phyloP scores from a whole-genome alignment of 176 grass and related monocot species.

The Microstegium vimineum region DNA sequence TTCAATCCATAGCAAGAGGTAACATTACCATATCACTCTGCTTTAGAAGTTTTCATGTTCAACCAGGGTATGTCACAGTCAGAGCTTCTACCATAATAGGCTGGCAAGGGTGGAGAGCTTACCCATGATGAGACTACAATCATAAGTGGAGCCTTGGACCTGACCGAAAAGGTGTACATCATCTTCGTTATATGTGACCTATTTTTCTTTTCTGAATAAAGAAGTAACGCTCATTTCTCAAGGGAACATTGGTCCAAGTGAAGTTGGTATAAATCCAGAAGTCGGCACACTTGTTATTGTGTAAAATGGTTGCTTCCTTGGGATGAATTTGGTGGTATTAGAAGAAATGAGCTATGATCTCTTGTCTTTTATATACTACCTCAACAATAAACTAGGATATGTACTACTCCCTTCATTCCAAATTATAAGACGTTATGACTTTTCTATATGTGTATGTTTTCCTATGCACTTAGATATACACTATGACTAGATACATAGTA shows the following conservation, averaged over 20 bases:
- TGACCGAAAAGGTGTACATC: slow-evolving; percentile 87
- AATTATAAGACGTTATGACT: too few relatives aligned
- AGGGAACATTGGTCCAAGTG: not conserved
- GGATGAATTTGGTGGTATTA: not conserved
- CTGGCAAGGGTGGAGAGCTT: slow-evolving; percentile 98
- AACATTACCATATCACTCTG: slow-evolving; percentile 20
- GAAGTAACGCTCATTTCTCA: not conserved
- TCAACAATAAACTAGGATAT: slow-evolving; percentile 2
- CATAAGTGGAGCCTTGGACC: slow-evolving; percentile 96
- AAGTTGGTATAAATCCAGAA: slow-evolving; percentile 25
- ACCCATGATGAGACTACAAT: slow-evolving; percentile 99
- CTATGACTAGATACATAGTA: too few relatives aligned
- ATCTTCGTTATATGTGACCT: not conserved
- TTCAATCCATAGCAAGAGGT: slow-evolving; percentile 99
- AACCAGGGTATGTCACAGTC: not conserved
- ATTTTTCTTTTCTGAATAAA: slow-evolving; percentile 17
- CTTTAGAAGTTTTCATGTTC: not conserved
- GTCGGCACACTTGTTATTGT: slow-evolving; percentile 8
- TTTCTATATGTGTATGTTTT: too few relatives aligned
- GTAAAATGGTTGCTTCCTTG: not conserved
- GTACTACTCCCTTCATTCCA: too few relatives aligned
- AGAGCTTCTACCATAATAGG: slow-evolving; percentile 50
- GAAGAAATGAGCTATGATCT: not conserved
- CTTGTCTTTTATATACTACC: slow-evolving; percentile 1
- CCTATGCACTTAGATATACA: too few relatives aligned